Percentiles rank a stretch among this genome's conserved stretches.
phyloP scores from a whole-genome alignment of 306 rosid genomes.

The Gillenia trifoliata region DNA sequence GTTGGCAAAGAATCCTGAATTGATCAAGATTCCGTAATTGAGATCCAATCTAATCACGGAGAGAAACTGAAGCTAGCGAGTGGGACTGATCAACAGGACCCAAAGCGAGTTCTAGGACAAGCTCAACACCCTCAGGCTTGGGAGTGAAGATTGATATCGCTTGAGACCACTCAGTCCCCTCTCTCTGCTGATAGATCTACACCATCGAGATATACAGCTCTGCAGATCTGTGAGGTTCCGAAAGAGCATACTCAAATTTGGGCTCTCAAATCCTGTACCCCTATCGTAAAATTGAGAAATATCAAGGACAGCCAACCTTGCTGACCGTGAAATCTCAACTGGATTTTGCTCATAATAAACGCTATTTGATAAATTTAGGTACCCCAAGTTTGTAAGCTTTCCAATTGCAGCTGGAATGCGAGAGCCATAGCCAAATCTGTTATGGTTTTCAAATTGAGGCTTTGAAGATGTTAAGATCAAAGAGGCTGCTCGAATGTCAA shows the following conservation, averaged over 20 bases:
- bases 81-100: constrained; percentile 9
- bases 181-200: constrained; percentile 6
- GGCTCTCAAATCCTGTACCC: background rate
- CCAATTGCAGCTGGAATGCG: constrained; percentile 19
- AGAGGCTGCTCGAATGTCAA: background rate
- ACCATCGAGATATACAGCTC: constrained; percentile 26
- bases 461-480: background rate
- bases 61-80: background rate
- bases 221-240: background rate
- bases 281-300: background rate
- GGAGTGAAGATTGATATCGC: constrained; percentile 1
- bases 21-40: too few species aligned
- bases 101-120: background rate
- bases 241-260: background rate
- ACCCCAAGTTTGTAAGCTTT: constrained; percentile 6
- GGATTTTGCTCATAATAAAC: too few species aligned
- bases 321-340: too few species aligned
- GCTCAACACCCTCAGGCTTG: constrained; percentile 3
- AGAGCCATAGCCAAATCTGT: constrained; percentile 1
- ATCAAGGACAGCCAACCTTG: constrained; percentile 21
- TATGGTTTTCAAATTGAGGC: constrained; percentile 14
- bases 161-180: constrained; percentile 39
- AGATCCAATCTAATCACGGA: too few species aligned
- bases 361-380: background rate
- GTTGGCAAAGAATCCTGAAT: background rate